These are phyloP conservation scores for Quercus phellos DNA, from an alignment of 331 rosid species.

Conservation along the genomic window DNA sequence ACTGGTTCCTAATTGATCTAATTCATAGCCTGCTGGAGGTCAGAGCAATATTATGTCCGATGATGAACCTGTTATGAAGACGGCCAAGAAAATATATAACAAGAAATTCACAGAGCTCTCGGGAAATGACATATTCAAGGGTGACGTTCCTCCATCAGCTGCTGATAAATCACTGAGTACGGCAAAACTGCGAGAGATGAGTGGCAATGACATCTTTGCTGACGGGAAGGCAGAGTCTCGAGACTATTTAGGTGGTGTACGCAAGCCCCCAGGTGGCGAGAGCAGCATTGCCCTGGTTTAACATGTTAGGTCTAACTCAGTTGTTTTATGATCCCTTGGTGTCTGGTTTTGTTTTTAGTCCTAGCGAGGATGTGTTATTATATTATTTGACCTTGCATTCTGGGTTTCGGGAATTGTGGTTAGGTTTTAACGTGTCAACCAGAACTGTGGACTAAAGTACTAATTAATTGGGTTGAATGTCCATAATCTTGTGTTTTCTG, in stretches of 20 bases:
- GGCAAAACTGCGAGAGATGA: constrained; percentile 86
- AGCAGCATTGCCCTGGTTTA: constrained; percentile 97
- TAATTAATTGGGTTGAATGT: constrained; percentile 82
- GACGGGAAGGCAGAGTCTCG: constrained; percentile 91
- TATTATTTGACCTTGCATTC: constrained; percentile 65
- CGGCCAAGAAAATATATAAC: constrained; percentile 77
- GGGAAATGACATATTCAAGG: constrained; percentile 81
- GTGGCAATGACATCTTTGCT: constrained; percentile 91
- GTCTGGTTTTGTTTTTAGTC: constrained; percentile 49
- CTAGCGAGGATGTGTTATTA: constrained; percentile 58
- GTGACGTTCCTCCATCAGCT: constrained; percentile 63
- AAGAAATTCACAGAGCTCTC: constrained; percentile 74
- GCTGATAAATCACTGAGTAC: constrained; percentile 72
- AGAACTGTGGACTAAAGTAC: constrained; percentile 43
- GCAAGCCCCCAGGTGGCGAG: constrained; percentile 99
- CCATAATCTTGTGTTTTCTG: constrained; percentile 49
- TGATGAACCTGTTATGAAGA: constrained; percentile 64
- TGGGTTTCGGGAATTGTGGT: constrained; percentile 60
- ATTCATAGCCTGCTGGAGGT: constrained; percentile 43
- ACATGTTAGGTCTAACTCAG: constrained; percentile 67
- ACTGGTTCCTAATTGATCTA: constrained; percentile 22
- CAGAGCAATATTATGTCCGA: constrained; percentile 25
- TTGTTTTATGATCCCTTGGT: constrained; percentile 25
- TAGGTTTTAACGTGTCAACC: constrained; percentile 53
- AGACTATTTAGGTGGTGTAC: constrained; percentile 86